phyloP scores from a whole-genome alignment of 306 rosid genomes.

The Vigna mungo region DNA sequence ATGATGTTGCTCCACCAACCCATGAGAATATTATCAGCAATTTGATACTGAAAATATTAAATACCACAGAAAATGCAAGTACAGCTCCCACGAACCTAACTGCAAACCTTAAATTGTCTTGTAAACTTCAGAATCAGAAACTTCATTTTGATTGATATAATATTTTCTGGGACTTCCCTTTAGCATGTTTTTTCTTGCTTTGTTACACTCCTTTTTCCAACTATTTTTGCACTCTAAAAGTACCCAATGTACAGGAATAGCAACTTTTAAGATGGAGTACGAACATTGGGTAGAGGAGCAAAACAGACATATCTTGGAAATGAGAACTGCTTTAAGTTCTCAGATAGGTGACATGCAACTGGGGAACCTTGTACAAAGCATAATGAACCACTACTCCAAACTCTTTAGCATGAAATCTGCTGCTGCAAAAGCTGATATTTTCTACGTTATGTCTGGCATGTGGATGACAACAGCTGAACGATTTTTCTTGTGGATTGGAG shows the following conservation, averaged over 20 bases:
- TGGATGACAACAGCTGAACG: conserved; percentile 90
- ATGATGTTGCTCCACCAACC: not conserved
- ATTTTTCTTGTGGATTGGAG: conserved; percentile 94
- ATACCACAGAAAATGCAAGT: not conserved
- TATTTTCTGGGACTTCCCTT: conserved; percentile 1
- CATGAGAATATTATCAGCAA: not conserved
- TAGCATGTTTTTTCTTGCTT: conserved; percentile 20
- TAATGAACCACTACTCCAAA: conserved; percentile 75
- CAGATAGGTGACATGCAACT: conserved; percentile 68
- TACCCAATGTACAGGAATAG: conserved; percentile 57
- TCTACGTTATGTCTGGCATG: conserved; percentile 83
- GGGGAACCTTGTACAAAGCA: conserved; percentile 64
- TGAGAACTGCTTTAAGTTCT: conserved; percentile 71
- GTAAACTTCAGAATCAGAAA: conserved; percentile 4
- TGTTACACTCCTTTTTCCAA: conserved; percentile 7
- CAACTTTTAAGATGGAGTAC: conserved; percentile 80
- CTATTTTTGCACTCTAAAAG: conserved; percentile 41
- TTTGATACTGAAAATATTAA: not conserved
- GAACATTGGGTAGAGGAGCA: conserved; percentile 88
- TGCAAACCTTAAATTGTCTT: conserved; percentile 8
- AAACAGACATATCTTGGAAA: conserved; percentile 62
- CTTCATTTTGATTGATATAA: conserved; percentile 25
- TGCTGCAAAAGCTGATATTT: conserved; percentile 89
- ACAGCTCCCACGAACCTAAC: conserved; percentile 25
- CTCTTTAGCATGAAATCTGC: conserved; percentile 82